phyloP scores from a whole-genome alignment of 208 protist genomes.

The Crithidia fasciculata region DNA sequence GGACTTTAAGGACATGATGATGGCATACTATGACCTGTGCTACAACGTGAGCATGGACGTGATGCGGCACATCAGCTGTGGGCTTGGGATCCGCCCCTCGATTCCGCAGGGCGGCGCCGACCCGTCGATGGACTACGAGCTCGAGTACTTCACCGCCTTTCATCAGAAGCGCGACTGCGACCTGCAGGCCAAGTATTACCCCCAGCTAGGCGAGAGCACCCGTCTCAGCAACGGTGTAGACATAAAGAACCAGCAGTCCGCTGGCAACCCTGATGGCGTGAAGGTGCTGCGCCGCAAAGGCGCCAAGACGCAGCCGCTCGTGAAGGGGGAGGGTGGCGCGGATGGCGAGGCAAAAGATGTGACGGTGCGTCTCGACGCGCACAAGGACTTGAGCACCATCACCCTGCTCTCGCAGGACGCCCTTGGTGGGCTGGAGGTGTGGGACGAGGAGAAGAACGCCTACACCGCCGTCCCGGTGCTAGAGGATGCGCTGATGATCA shows the following conservation, averaged over 20 bases:
- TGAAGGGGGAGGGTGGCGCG: slow-evolving; percentile 12
- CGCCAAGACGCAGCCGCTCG: slow-evolving; percentile 58
- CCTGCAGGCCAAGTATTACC: slow-evolving; percentile 90
- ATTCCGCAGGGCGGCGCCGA: slow-evolving; percentile 71
- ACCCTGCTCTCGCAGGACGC: slow-evolving; percentile 87
- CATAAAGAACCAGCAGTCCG: slow-evolving; percentile 58
- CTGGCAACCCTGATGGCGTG: slow-evolving; percentile 65
- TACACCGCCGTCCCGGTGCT: slow-evolving; percentile 80
- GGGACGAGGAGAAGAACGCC: slow-evolving; percentile 67
- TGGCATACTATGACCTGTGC: slow-evolving; percentile 88
- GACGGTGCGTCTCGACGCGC: slow-evolving; percentile 72
- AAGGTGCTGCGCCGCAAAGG: slow-evolving; percentile 82
- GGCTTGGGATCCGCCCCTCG: slow-evolving; percentile 78
- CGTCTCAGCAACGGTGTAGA: slow-evolving; percentile 55
- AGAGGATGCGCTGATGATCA: slow-evolving; percentile 86
- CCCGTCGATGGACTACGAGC: slow-evolving; percentile 63
- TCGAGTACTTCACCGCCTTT: slow-evolving; percentile 82
- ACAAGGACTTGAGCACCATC: slow-evolving; percentile 89
- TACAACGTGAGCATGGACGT: slow-evolving; percentile 79
- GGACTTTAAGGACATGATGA: slow-evolving; percentile 86
- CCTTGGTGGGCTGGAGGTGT: slow-evolving; percentile 85
- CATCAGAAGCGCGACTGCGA: slow-evolving; percentile 84
- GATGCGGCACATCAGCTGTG: slow-evolving; percentile 88
- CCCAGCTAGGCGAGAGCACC: slow-evolving; percentile 50
- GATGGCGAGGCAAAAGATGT: slow-evolving; percentile 32